Evolutionary conservation across 129 eudicot genomes (phyloP).

Genomic region (Apium graveolens): DNA sequence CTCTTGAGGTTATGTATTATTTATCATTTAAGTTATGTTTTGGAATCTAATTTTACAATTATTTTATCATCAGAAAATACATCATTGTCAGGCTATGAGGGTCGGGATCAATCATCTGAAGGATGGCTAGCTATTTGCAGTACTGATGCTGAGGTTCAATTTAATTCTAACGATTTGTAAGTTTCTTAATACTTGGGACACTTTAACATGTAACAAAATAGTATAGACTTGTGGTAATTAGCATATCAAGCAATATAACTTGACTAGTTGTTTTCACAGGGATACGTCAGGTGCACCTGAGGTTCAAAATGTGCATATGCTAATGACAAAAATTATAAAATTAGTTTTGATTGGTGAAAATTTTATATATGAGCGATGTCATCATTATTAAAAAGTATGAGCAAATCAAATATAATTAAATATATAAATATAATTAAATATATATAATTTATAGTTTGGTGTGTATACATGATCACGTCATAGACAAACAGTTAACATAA

Average conservation of each 20-base stretch:
- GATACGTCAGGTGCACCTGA: constrained; percentile 44
- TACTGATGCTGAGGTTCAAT: constrained; percentile 51
- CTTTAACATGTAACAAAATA: neutral
- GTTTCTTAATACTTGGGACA: constrained; percentile 21
- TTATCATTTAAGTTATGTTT: neutral
- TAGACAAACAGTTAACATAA: too few species aligned
- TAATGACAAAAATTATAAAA: too few species aligned
- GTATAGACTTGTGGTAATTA: constrained; percentile 13
- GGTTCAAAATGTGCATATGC: constrained; percentile 42
- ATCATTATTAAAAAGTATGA: too few species aligned
- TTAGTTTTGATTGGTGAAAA: too few species aligned
- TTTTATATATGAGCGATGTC: too few species aligned
- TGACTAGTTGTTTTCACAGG: constrained; percentile 28
- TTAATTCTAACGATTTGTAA: constrained; percentile 48
- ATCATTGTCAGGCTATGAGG: constrained; percentile 47
- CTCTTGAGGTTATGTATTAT: neutral
- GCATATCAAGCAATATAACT: neutral
- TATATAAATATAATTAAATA: too few species aligned
- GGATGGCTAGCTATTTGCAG: constrained; percentile 83
- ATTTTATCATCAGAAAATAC: constrained; percentile 27
- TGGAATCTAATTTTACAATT: neutral
- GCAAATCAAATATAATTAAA: too few species aligned
- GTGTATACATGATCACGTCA: too few species aligned
- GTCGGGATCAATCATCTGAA: constrained; percentile 60
- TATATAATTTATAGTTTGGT: too few species aligned